phyloP scores from a whole-genome alignment of 1,139 yeast species.

The Debaryomyces nepalensis region DNA sequence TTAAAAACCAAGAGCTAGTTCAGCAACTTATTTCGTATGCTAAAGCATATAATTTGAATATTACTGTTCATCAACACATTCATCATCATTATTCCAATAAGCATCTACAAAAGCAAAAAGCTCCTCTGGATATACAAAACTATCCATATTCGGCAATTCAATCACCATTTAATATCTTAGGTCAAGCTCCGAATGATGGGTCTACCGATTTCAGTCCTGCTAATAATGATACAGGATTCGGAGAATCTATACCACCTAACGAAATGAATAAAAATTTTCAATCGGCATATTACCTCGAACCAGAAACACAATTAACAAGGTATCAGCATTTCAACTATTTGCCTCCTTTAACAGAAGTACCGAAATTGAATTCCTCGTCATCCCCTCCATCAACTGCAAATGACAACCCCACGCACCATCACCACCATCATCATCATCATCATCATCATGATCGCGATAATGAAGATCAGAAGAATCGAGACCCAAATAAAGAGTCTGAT shows the following conservation, averaged over 20 bases:
- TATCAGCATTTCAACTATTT: conserved; percentile 73
- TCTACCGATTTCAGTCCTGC: conserved; percentile 10
- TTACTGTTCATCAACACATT: conserved; percentile 84
- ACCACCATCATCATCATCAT: conserved; percentile 37
- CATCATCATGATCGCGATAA: conserved; percentile 19
- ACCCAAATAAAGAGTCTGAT: conserved; percentile 41
- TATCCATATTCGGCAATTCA: conserved; percentile 8
- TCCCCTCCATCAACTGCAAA: conserved; percentile 30
- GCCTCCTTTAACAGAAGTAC: conserved; percentile 73
- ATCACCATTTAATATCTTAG: conserved; percentile 13
- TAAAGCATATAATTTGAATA: conserved; percentile 57
- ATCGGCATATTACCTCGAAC: conserved; percentile 41
- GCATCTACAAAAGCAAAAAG: conserved; percentile 2
- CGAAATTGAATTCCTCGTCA: conserved; percentile 64
- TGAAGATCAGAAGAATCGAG: background rate
- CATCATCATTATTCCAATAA: conserved; percentile 61
- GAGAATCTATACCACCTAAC: conserved; percentile 4
- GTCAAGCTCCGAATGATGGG: conserved; percentile 1
- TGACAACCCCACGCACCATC: conserved; percentile 27
- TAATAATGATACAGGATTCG: background rate
- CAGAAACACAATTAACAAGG: conserved; percentile 61
- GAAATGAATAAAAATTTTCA: conserved; percentile 8
- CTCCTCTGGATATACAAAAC: background rate
- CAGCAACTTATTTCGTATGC: conserved; percentile 66
- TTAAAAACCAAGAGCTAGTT: conserved; percentile 56